Percentiles rank a stretch among this genome's conserved stretches.
Evolutionary conservation across 2,329 filamentous ascomycete genomes (phyloP).

Genomic region (Alternaria postmessia): DNA sequence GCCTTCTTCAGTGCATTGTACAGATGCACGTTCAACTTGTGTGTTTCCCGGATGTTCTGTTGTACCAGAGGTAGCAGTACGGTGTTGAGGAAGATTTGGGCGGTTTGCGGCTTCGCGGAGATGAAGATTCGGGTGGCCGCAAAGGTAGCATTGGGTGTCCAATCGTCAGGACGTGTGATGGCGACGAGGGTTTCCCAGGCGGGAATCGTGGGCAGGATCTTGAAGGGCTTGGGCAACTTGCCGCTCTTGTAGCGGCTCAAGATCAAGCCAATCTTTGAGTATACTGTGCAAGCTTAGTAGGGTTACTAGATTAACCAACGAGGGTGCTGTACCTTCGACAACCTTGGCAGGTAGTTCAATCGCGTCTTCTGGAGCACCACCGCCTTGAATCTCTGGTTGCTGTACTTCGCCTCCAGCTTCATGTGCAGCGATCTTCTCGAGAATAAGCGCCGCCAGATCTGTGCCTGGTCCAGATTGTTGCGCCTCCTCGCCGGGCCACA

Average conservation of each 20-base stretch:
- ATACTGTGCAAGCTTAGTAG: conserved; percentile 62
- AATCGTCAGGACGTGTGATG: conserved; percentile 80
- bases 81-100: conserved; percentile 85
- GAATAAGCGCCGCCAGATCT: conserved; percentile 90
- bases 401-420: conserved; percentile 70
- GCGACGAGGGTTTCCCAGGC: conserved; percentile 89
- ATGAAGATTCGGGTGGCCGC: conserved; percentile 93
- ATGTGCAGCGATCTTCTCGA: conserved; percentile 92
- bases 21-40: conserved; percentile 93
- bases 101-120: conserved; percentile 79
- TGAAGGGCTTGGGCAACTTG: conserved; percentile 97
- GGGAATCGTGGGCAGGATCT: conserved; percentile 90
- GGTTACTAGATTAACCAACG: background rate
- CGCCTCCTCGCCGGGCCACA: conserved; percentile 67
- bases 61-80: conserved; percentile 90
- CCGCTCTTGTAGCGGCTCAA: conserved; percentile 93
- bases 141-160: conserved; percentile 83
- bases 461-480: conserved; percentile 59
- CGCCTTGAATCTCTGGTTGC: conserved; percentile 58
- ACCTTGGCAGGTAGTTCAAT: conserved; percentile 90
- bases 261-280: conserved; percentile 89
- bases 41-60: conserved; percentile 91
- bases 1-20: conserved; percentile 94
- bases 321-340: conserved; percentile 65
- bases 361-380: conserved; percentile 75